Evolutionary conservation across 1,139 yeast genomes (phyloP).

Genomic region (Yamadazyma spencermartinsiae): DNA sequence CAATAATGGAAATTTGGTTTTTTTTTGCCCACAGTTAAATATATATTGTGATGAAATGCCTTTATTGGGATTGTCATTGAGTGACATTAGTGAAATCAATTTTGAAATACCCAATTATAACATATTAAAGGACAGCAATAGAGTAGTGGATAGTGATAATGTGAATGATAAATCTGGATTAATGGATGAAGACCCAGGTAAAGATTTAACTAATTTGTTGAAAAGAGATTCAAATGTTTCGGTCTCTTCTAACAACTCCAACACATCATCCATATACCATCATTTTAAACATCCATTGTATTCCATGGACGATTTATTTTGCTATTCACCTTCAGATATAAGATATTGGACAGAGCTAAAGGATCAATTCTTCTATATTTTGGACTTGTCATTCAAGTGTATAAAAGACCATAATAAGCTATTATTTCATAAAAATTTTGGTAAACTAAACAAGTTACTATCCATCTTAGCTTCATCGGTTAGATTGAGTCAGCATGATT

Average conservation of each 20-base stretch:
- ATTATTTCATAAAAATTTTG: slow-evolving; percentile 53
- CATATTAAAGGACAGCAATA: slow-evolving; percentile 23
- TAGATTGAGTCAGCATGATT: slow-evolving; percentile 52
- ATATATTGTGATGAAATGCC: slow-evolving; percentile 61
- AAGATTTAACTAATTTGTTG: slow-evolving; percentile 25
- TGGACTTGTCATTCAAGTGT: slow-evolving; percentile 49
- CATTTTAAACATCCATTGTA: slow-evolving; percentile 46
- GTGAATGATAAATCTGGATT: slow-evolving; percentile 1
- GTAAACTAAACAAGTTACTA: slow-evolving; percentile 49
- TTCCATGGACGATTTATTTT: slow-evolving; percentile 47
- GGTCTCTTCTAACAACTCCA: slow-evolving; percentile 27
- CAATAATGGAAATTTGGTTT: slow-evolving; percentile 55
- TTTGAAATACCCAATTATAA: slow-evolving; percentile 32
- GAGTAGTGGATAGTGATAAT: slow-evolving; percentile 17
- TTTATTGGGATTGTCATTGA: slow-evolving; percentile 25
- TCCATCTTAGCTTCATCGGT: slow-evolving; percentile 51
- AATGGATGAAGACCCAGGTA: slow-evolving; percentile 2
- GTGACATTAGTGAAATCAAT: slow-evolving; percentile 19
- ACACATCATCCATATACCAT: slow-evolving; percentile 36
- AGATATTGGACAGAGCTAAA: slow-evolving; percentile 57
- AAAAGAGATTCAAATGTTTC: slow-evolving; percentile 45
- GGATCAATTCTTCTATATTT: slow-evolving; percentile 44
- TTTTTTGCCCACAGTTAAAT: slow-evolving; percentile 58
- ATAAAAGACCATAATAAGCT: slow-evolving; percentile 50
- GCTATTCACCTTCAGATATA: slow-evolving; percentile 57